A percentile compares a stretch with the other conserved stretches of the same genome.
phyloP scores from a whole-genome alignment of 2,329 filamentous ascomycete genomes.

The Tricladium varicosporioides region DNA sequence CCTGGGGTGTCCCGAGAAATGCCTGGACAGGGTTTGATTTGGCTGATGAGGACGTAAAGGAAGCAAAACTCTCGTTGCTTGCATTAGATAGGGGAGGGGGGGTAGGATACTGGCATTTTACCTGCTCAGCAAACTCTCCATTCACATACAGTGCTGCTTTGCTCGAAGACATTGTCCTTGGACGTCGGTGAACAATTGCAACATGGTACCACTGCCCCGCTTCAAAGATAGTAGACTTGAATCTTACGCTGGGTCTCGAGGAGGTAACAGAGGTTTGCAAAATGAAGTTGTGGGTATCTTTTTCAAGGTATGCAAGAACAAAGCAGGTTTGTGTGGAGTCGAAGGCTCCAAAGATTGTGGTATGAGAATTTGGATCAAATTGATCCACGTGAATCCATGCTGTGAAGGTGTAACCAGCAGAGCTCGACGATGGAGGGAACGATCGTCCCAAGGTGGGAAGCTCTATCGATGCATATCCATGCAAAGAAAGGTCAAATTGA shows the following conservation, averaged over 20 bases:
- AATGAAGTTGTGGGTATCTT: slow-evolving; percentile 90
- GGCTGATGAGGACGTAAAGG: slow-evolving; percentile 59
- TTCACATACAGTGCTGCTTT: slow-evolving; percentile 88
- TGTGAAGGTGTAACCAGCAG: slow-evolving; percentile 83
- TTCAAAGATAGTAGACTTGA: slow-evolving; percentile 78
- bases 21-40: slow-evolving; percentile 76
- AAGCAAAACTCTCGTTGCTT: slow-evolving; percentile 67
- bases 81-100: slow-evolving; percentile 63
- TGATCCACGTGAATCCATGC: slow-evolving; percentile 86
- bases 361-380: slow-evolving; percentile 83
- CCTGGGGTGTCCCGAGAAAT: slow-evolving; percentile 88
- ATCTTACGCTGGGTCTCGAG: slow-evolving; percentile 83
- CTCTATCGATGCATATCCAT: slow-evolving; percentile 89
- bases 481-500: slow-evolving; percentile 86
- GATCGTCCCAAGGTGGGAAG: slow-evolving; percentile 78
- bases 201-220: slow-evolving; percentile 89
- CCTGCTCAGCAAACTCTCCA: slow-evolving; percentile 89
- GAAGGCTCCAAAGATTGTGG: slow-evolving; percentile 93
- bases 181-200: slow-evolving; percentile 78
- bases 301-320: slow-evolving; percentile 88
- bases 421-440: slow-evolving; percentile 76
- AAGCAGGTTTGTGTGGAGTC: slow-evolving; percentile 92
- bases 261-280: slow-evolving; percentile 92
- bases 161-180: slow-evolving; percentile 71
- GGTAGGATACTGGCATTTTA: slow-evolving; percentile 85